Conservation (phyloP, 768 basidiomycete species). For the Leccinellum rugosiceps region DNA sequence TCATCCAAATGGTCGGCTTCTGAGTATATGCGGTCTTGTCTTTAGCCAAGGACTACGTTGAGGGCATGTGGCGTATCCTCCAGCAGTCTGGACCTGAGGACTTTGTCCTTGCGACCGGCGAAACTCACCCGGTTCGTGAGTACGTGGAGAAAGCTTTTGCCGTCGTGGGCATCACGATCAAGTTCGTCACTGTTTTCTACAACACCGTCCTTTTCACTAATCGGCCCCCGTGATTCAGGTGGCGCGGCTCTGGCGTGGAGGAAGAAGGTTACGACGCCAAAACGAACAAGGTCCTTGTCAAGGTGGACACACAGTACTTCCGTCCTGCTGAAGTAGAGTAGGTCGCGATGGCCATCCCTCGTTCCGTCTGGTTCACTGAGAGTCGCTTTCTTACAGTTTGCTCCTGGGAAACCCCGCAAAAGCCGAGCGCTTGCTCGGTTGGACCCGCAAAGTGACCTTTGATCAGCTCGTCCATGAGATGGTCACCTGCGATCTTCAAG, state of each 20-base stretch:
- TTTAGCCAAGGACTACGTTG: conserved; percentile 83
- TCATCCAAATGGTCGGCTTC: background rate
- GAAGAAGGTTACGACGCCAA: conserved; percentile 75
- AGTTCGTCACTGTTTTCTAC: conserved; percentile 37
- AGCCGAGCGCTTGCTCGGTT: conserved; percentile 83
- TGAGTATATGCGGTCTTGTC: conserved; percentile 5
- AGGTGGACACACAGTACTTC: conserved; percentile 88
- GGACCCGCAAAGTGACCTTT: conserved; percentile 86
- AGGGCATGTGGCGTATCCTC: conserved; percentile 98
- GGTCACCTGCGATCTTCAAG: conserved; percentile 79
- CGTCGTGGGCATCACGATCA: conserved; percentile 62
- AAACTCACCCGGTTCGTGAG: conserved; percentile 93
- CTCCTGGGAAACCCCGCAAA: conserved; percentile 87
- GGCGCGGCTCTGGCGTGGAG: conserved; percentile 72
- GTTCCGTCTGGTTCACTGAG: background rate
- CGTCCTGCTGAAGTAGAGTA: conserved; percentile 94
- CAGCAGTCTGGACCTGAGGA: conserved; percentile 83
- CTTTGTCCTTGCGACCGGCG: conserved; percentile 93
- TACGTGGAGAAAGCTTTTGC: conserved; percentile 87
- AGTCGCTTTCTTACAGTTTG: conserved; percentile 43
- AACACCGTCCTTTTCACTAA: conserved; percentile 1
- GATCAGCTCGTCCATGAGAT: conserved; percentile 87
- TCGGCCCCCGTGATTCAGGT: conserved; percentile 40
- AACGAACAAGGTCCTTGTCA: conserved; percentile 71
- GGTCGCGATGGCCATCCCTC: conserved; percentile 31